Conservation (phyloP, 345 rosid species). For the Citrus sp. region DNA sequence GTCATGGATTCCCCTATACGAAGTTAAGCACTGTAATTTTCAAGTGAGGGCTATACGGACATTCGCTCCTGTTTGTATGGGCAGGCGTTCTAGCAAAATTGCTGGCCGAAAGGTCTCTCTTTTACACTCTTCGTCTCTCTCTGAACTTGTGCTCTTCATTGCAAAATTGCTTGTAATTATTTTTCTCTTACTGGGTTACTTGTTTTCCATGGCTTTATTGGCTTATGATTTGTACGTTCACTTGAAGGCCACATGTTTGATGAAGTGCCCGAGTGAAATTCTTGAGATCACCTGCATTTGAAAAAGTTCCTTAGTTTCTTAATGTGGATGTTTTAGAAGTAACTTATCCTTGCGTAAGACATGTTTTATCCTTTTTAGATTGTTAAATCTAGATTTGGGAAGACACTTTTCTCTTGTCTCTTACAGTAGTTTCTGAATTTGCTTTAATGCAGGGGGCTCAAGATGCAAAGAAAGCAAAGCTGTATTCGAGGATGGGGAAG, state of each 20-base stretch:
- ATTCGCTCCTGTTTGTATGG: slow-evolving; percentile 72
- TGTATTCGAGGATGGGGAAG: slow-evolving; percentile 74
- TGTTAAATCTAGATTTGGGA: background rate
- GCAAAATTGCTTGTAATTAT: too few species aligned
- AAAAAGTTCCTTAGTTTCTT: background rate
- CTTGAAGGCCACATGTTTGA: slow-evolving; percentile 33
- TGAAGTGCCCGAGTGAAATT: slow-evolving; percentile 17
- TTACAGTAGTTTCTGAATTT: slow-evolving; percentile 14
- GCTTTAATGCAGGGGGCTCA: slow-evolving; percentile 64
- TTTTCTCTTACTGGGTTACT: too few species aligned
- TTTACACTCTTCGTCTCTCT: background rate
- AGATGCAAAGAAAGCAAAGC: slow-evolving; percentile 83
- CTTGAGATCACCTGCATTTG: background rate
- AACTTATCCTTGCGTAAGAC: background rate
- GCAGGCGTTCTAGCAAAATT: slow-evolving; percentile 85
- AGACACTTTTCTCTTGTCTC: background rate
- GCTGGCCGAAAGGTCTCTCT: slow-evolving; percentile 78
- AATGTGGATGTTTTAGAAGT: background rate
- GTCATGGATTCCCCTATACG: slow-evolving; percentile 17
- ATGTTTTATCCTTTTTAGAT: background rate
- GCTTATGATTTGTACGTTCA: background rate
- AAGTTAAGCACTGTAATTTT: slow-evolving; percentile 12
- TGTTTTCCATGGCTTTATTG: background rate
- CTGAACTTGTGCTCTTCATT: background rate
- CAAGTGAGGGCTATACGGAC: slow-evolving; percentile 56